These are phyloP conservation scores for Pichia sp. DNA, from an alignment of 1,139 yeast genomes.

Conservation along the genomic window DNA sequence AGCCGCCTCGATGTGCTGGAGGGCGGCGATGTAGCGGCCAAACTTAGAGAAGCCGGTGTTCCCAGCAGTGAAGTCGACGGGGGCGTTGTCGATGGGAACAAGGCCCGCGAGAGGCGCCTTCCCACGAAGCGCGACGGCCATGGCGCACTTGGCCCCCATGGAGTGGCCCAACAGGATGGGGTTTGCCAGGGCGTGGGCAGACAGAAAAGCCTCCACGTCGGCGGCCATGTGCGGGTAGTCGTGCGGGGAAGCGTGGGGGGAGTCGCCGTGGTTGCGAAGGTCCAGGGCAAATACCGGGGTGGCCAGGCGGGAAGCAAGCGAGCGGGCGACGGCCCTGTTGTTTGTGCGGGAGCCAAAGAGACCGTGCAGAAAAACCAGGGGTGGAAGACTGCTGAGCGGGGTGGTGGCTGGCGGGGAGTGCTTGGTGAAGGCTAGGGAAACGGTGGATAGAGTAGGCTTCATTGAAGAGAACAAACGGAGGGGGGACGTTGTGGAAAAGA, in stretches of 20 bases:
- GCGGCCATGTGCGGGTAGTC: slow-evolving; percentile 80
- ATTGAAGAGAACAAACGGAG: too few species aligned
- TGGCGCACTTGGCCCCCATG: slow-evolving; percentile 94
- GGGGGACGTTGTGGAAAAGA: background rate
- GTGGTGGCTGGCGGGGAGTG: background rate
- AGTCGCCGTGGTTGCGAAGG: slow-evolving; percentile 85
- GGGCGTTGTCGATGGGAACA: slow-evolving; percentile 86
- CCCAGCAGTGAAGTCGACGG: slow-evolving; percentile 43
- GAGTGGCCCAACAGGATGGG: slow-evolving; percentile 86
- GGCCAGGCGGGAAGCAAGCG: background rate
- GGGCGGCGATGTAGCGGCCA: slow-evolving; percentile 57
- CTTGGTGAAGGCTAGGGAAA: background rate
- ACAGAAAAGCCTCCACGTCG: slow-evolving; percentile 70
- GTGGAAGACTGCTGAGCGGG: background rate
- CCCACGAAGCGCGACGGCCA: slow-evolving; percentile 72
- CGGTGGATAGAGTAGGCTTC: background rate
- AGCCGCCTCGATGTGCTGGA: slow-evolving; percentile 44
- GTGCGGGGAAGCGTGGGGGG: slow-evolving; percentile 65
- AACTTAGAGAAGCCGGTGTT: slow-evolving; percentile 54
- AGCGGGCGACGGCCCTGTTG: background rate
- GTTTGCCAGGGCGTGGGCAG: slow-evolving; percentile 37
- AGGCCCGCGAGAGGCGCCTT: slow-evolving; percentile 60
- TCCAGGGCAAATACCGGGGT: slow-evolving; percentile 60
- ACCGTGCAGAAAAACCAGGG: background rate
- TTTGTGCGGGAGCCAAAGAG: background rate